Conservation (phyloP, 2,329 filamentous ascomycete species). For the Sclerotiophoma versabilis region DNA sequence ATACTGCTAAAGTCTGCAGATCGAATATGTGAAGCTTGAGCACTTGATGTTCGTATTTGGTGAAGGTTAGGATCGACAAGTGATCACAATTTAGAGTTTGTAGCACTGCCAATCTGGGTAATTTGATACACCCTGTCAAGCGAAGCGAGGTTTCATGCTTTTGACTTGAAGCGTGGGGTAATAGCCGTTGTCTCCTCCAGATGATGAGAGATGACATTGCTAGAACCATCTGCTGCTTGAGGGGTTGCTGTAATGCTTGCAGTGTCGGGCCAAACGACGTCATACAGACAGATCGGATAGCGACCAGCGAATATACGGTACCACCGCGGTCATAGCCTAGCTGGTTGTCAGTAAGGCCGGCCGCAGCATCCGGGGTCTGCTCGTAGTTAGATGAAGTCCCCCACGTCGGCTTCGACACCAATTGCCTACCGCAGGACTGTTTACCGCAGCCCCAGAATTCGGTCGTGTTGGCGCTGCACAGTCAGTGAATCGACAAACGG, state of each 20-base stretch:
- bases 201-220: background rate
- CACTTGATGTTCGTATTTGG: background rate
- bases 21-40: background rate
- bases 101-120: conserved; percentile 5
- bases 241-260: background rate
- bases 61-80: background rate
- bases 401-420: conserved; percentile 6
- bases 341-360: background rate
- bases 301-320: background rate
- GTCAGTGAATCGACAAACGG: conserved; percentile 19
- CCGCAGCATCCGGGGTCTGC: conserved; percentile 6
- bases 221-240: background rate
- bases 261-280: conserved; percentile 2
- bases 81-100: background rate
- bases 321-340: background rate
- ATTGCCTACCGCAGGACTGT: conserved; percentile 1
- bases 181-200: background rate
- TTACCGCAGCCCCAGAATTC: conserved; percentile 1
- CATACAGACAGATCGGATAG: conserved; percentile 11
- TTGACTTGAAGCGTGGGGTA: conserved; percentile 12
- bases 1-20: background rate
- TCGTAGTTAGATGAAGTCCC: conserved; percentile 10
- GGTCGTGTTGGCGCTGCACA: background rate
- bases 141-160: conserved; percentile 13
- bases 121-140: conserved; percentile 20